phyloP scores from a whole-genome alignment of 2,329 filamentous ascomycete species.

The Colletotrichum camelliae region DNA sequence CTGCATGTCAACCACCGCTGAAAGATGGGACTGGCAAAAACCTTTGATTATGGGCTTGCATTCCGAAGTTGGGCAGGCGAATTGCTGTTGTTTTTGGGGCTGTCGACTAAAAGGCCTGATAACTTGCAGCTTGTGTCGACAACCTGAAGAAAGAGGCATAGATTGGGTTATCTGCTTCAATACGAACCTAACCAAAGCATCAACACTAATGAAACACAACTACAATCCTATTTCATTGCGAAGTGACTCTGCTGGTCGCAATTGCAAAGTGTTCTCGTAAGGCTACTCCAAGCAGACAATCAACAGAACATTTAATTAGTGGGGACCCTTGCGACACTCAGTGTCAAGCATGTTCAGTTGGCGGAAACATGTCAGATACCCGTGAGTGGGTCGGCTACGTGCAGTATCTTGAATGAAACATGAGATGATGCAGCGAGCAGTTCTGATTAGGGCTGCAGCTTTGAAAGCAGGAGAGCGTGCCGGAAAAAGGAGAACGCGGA shows the following conservation, averaged over 20 bases:
- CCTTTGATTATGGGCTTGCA: no score
- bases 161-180: neutral
- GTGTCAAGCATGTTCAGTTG: neutral
- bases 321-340: neutral
- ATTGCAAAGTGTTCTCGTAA: neutral
- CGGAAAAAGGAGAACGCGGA: neutral
- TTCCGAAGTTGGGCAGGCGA: no score
- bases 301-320: neutral
- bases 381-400: neutral
- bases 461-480: no score
- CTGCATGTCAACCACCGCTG: no score
- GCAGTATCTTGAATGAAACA: neutral
- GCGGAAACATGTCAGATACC: neutral
- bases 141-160: neutral
- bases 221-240: neutral
- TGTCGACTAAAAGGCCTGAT: neutral
- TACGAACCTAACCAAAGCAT: fast-evolving
- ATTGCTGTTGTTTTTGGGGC: no score
- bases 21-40: no score
- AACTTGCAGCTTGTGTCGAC: neutral
- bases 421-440: neutral
- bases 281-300: neutral
- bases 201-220: neutral
- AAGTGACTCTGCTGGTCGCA: neutral
- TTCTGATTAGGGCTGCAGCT: neutral